Evolutionary conservation across 1,284 basidiomycete species (phyloP).

Genomic region (Grifola frondosa): DNA sequence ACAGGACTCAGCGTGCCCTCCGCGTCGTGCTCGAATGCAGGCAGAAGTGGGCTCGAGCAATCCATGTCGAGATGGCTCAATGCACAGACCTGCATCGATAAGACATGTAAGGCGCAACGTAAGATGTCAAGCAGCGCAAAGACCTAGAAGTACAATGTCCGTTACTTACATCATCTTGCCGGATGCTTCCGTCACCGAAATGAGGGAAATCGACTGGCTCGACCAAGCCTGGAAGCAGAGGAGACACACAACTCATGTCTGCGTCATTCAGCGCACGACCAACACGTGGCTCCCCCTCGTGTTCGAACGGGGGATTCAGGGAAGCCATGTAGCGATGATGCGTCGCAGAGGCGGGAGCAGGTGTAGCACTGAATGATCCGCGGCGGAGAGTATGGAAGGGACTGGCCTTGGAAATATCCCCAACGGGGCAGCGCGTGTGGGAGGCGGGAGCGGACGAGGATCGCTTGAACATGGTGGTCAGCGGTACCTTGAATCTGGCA

Average conservation of each 20-base stretch:
- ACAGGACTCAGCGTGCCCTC: conserved; percentile 21
- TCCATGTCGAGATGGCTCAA: conserved; percentile 10
- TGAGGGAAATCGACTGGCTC: conserved; percentile 9
- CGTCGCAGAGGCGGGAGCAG: conserved; percentile 8
- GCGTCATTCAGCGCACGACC: conserved; percentile 15
- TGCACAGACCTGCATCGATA: conserved; percentile 12
- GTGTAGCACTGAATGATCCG: conserved; percentile 14
- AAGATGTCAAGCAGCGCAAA: conserved; percentile 13
- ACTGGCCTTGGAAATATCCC: conserved; percentile 3
- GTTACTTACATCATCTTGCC: conserved; percentile 23
- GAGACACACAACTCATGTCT: conserved; percentile 17
- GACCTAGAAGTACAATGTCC: conserved; percentile 12
- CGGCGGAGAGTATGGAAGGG: conserved; percentile 10
- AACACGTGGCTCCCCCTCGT: conserved; percentile 21
- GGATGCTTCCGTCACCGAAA: conserved; percentile 11
- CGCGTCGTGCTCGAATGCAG: conserved; percentile 20
- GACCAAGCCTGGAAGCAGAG: conserved; percentile 14
- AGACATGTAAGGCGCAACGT: conserved; percentile 8
- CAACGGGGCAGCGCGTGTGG: conserved; percentile 23
- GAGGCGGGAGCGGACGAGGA: conserved; percentile 53
- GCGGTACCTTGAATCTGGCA: conserved; percentile 43
- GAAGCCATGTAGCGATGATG: conserved; percentile 3
- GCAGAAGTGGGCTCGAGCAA: conserved; percentile 19
- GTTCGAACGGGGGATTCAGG: conserved; percentile 6
- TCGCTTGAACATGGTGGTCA: conserved; percentile 60